These are phyloP conservation scores for Plenodomus lindquistii DNA, from an alignment of 2,329 filamentous ascomycete genomes.

Conservation along the genomic window DNA sequence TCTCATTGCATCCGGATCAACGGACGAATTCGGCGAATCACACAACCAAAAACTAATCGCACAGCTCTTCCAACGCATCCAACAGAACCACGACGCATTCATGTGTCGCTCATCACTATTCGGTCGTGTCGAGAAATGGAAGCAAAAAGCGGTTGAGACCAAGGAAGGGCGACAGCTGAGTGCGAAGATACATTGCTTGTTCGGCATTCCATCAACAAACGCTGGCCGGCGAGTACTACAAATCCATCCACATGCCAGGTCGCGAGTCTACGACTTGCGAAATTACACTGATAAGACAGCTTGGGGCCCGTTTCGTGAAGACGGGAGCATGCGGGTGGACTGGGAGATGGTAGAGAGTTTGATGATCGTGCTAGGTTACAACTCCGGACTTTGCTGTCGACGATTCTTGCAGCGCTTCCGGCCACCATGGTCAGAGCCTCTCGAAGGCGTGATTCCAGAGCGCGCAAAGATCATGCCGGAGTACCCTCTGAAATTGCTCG, in stretches of 20 bases:
- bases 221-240: conserved; percentile 33
- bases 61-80: conserved; percentile 46
- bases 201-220: conserved; percentile 61
- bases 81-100: conserved; percentile 61
- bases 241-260: conserved; percentile 65
- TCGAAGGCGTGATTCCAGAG: conserved; percentile 32
- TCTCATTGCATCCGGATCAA: conserved; percentile 37
- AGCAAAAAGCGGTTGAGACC: conserved; percentile 45
- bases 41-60: conserved; percentile 49
- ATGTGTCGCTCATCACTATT: conserved; percentile 65
- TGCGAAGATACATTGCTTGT: conserved; percentile 72
- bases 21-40: conserved; percentile 50
- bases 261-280: conserved; percentile 74
- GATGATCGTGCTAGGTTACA: conserved; percentile 69
- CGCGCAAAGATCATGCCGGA: conserved; percentile 6
- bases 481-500: conserved; percentile 18
- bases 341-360: conserved; percentile 82
- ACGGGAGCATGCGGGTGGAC: conserved; percentile 66
- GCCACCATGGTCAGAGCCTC: conserved; percentile 35
- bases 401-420: conserved; percentile 25
- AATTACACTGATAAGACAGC: conserved; percentile 63
- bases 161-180: conserved; percentile 62
- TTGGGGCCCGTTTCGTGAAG: conserved; percentile 74
- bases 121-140: conserved; percentile 54
- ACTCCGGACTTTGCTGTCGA: conserved; percentile 47